These are phyloP conservation scores for Leishmania aethiopica DNA, from an alignment of 208 protist species.

Conservation along the genomic window DNA sequence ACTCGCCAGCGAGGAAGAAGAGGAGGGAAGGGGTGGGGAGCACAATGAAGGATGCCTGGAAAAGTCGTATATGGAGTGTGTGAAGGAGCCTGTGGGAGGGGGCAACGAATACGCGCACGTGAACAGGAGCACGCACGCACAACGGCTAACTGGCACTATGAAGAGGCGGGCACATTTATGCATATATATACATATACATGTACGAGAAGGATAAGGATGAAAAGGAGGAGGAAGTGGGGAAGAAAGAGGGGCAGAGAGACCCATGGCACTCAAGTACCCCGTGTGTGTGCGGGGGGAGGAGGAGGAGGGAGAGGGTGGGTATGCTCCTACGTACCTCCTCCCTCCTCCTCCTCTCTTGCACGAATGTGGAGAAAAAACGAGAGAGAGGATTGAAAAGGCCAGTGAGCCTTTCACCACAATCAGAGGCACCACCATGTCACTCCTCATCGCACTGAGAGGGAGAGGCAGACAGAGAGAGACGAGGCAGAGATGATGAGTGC, in stretches of 20 bases:
- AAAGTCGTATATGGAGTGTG: neutral
- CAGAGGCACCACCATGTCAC: neutral
- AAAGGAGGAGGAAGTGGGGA: neutral
- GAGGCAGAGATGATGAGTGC: neutral
- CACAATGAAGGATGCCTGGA: neutral
- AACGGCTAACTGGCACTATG: neutral
- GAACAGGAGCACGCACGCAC: neutral
- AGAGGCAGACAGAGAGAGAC: neutral
- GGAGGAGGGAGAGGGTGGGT: neutral
- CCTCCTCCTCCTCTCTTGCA: neutral
- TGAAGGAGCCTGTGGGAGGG: neutral
- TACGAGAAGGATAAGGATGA: neutral
- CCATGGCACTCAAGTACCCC: neutral
- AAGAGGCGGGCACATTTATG: neutral
- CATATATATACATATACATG: neutral
- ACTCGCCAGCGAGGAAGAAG: neutral
- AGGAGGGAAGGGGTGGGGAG: neutral
- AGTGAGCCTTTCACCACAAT: neutral
- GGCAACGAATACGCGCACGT: neutral
- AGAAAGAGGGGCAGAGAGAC: too few species aligned
- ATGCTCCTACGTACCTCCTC: neutral
- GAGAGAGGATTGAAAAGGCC: neutral
- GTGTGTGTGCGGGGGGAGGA: neutral
- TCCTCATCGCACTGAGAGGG: neutral
- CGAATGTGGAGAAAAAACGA: neutral